phyloP scores from a whole-genome alignment of 345 rosid genomes.

The Durio zibethinus region DNA sequence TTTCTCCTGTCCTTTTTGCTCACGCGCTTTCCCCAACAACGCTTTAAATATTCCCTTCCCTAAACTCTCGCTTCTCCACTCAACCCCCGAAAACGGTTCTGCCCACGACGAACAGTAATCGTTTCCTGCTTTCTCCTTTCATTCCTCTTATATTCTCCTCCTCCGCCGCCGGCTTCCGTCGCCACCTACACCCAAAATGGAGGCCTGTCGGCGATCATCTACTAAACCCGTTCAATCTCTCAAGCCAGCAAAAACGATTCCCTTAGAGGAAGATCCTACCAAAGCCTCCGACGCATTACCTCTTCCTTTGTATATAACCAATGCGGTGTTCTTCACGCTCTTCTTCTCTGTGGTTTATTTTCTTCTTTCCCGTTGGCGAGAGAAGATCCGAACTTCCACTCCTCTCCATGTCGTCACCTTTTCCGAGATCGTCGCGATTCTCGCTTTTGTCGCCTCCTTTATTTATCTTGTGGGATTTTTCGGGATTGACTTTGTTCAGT shows the following conservation, averaged over 20 bases:
- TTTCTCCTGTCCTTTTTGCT: neutral
- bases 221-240: neutral
- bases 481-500: slow-evolving; percentile 64
- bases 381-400: slow-evolving; percentile 62
- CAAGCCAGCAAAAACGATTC: neutral
- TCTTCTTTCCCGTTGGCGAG: slow-evolving; percentile 67
- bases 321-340: slow-evolving; percentile 55
- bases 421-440: slow-evolving; percentile 53
- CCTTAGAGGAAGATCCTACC: neutral
- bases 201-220: slow-evolving; percentile 23
- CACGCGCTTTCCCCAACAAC: neutral
- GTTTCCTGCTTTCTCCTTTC: neutral
- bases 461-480: slow-evolving; percentile 62
- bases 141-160: neutral
- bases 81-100: neutral
- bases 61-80: slow-evolving; percentile 8
- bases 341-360: slow-evolving; percentile 65
- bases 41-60: slow-evolving; percentile 9
- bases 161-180: neutral
- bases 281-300: slow-evolving; percentile 51
- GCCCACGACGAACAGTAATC: neutral
- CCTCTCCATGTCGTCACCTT: slow-evolving; percentile 56
- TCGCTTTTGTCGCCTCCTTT: slow-evolving; percentile 52
- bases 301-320: slow-evolving; percentile 49
- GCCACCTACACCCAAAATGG: slow-evolving; percentile 20